Evolutionary conservation across 75 land plant genomes (phyloP).

Genomic region (Pinus taeda): DNA sequence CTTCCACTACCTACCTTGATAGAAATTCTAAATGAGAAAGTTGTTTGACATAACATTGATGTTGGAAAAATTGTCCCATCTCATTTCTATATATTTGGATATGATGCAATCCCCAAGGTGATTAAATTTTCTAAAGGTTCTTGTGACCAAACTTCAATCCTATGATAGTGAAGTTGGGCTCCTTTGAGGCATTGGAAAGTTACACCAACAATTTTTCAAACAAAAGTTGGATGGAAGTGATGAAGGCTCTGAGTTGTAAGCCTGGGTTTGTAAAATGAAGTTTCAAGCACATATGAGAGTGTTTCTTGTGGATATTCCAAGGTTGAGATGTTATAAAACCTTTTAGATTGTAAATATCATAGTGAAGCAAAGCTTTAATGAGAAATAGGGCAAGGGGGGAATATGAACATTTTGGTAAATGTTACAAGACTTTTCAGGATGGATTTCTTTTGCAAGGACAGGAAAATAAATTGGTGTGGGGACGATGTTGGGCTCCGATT

Average conservation of each 20-base stretch:
- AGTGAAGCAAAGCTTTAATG: too few species aligned
- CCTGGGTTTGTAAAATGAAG: constrained; percentile 49
- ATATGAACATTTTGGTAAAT: too few species aligned
- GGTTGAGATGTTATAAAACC: too few species aligned
- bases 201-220: constrained; percentile 76
- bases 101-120: constrained; percentile 90
- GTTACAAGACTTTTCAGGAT: too few species aligned
- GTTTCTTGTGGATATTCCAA: too few species aligned
- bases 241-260: constrained; percentile 34
- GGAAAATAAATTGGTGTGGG: too few species aligned
- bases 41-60: constrained; percentile 78
- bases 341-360: too few species aligned
- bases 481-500: too few species aligned
- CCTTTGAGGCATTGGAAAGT: constrained; percentile 52
- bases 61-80: constrained; percentile 84
- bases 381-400: too few species aligned
- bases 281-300: constrained; percentile 17
- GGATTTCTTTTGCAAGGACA: too few species aligned
- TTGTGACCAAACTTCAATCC: constrained; percentile 55
- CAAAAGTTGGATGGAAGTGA: constrained; percentile 70
- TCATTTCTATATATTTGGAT: constrained; percentile 80
- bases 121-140: constrained; percentile 85
- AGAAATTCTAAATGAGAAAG: constrained; percentile 81
- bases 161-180: constrained; percentile 43
- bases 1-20: constrained; percentile 77